Conservation (phyloP, 2,329 filamentous ascomycete genomes). For the Westerdykella aurantiaca region DNA sequence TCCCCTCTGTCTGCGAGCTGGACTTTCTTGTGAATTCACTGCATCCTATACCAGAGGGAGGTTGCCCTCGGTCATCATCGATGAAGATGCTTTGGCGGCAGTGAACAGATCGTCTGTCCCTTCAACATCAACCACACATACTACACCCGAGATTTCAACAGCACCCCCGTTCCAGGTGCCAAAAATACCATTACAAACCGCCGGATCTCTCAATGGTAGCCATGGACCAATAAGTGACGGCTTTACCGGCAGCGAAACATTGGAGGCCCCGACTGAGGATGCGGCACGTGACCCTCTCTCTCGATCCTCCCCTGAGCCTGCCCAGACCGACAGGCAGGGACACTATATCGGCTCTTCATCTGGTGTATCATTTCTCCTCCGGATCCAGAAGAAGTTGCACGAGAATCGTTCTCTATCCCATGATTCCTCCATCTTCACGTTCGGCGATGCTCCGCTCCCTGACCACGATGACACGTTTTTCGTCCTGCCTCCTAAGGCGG, state of each 20-base stretch:
- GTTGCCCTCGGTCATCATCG: conserved; percentile 38
- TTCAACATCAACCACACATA: conserved; percentile 10
- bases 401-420: conserved; percentile 35
- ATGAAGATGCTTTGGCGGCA: conserved; percentile 23
- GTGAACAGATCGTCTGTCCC: no score
- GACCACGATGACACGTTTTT: conserved; percentile 43
- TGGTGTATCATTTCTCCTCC: conserved; percentile 46
- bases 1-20: conserved; percentile 25
- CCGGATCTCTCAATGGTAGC: no score
- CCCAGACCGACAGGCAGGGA: conserved; percentile 44
- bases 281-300: conserved; percentile 23
- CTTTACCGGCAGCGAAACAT: conserved; percentile 10
- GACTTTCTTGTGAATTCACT: conserved; percentile 44
- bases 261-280: conserved; percentile 12
- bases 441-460: conserved; percentile 46
- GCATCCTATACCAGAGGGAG: conserved; percentile 47
- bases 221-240: conserved; percentile 4
- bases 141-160: conserved; percentile 8
- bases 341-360: conserved; percentile 47
- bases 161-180: conserved; percentile 16
- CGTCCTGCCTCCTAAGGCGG: conserved; percentile 40
- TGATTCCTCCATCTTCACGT: conserved; percentile 46
- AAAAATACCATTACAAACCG: neutral
- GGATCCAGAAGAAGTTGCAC: conserved; percentile 47
- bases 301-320: conserved; percentile 43